phyloP scores from a whole-genome alignment of 140 eudicot species.

The Senecio squalidus region DNA sequence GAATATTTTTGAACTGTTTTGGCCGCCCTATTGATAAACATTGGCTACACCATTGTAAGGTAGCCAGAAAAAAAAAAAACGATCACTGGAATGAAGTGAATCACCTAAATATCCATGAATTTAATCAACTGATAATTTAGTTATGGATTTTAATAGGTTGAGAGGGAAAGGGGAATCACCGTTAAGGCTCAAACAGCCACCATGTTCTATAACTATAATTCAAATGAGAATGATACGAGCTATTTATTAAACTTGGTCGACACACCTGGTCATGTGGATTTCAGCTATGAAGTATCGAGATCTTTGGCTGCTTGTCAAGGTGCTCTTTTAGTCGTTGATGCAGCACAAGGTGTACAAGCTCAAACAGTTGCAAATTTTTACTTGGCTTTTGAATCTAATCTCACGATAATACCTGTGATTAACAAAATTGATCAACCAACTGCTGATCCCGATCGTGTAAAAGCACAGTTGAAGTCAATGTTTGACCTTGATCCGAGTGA shows the following conservation, averaged over 20 bases:
- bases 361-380: conserved; percentile 97
- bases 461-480: conserved; percentile 80
- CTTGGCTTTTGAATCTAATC: conserved; percentile 85
- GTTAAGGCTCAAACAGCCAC: conserved; percentile 99
- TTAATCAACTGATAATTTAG: too few species aligned
- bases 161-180: conserved; percentile 94
- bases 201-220: conserved; percentile 61
- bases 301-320: conserved; percentile 99
- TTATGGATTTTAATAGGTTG: conserved; percentile 53
- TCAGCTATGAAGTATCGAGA: conserved; percentile 97
- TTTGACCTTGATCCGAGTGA: conserved; percentile 81
- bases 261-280: conserved; percentile 98
- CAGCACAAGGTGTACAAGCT: conserved; percentile 99
- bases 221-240: conserved; percentile 33
- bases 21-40: too few species aligned
- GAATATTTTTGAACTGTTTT: too few species aligned
- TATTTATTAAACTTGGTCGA: conserved; percentile 77
- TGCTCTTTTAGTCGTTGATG: conserved; percentile 91
- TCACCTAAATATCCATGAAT: too few species aligned
- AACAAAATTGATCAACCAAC: conserved; percentile 98
- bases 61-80: too few species aligned
- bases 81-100: too few species aligned
- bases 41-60: too few species aligned
- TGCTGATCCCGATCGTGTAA: conserved; percentile 89
- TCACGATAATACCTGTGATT: conserved; percentile 73